phyloP scores from a whole-genome alignment of 306 rosid genomes.

The Pyrus communis region DNA sequence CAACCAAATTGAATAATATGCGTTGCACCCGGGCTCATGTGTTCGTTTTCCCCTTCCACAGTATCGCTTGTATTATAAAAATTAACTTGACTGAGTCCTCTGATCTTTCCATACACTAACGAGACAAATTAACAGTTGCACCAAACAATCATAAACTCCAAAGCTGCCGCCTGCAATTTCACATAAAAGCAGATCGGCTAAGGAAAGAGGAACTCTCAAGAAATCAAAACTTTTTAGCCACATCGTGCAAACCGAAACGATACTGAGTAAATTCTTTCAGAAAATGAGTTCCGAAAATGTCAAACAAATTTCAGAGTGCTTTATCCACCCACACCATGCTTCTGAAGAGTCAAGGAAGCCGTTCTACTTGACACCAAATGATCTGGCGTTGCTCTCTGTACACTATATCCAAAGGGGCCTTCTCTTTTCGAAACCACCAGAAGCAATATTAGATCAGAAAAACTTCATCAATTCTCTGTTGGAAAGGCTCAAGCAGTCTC shows the following conservation, averaged over 20 bases:
- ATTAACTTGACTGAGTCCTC: neutral
- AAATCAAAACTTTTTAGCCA: too few relatives aligned
- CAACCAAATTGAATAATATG: too few relatives aligned
- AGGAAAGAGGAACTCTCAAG: too few relatives aligned
- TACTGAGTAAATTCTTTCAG: neutral
- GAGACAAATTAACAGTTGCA: neutral
- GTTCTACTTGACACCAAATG: slow-evolving; percentile 37
- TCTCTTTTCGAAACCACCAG: slow-evolving; percentile 45
- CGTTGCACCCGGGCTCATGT: too few relatives aligned
- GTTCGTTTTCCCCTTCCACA: too few relatives aligned
- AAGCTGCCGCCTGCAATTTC: neutral
- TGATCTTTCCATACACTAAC: neutral
- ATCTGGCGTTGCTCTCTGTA: slow-evolving; percentile 35
- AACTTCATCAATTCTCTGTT: slow-evolving; percentile 16
- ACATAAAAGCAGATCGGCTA: too few relatives aligned
- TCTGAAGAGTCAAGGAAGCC: slow-evolving; percentile 21
- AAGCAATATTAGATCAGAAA: neutral
- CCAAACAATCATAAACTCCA: neutral
- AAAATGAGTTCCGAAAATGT: neutral
- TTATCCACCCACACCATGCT: slow-evolving; percentile 15
- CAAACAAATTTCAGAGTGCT: slow-evolving; percentile 23
- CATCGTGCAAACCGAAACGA: too few relatives aligned
- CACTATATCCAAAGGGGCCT: slow-evolving; percentile 68
- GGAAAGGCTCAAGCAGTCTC: slow-evolving; percentile 35
- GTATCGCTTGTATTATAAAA: too few relatives aligned